These are phyloP conservation scores for Sporormia fimetaria DNA, from an alignment of 495 filamentous ascomycete genomes.

Conservation along the genomic window DNA sequence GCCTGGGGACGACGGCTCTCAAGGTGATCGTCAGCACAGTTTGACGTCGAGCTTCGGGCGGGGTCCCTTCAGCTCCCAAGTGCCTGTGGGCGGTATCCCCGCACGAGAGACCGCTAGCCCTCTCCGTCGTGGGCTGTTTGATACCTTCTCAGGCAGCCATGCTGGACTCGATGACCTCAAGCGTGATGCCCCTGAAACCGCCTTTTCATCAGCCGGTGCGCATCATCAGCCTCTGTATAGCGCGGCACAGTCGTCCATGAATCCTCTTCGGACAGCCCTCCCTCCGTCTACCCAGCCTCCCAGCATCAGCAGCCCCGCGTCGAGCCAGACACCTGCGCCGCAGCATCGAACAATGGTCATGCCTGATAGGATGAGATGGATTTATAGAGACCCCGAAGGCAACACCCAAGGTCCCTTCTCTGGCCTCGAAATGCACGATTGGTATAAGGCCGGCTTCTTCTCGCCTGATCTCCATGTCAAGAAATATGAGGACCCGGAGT, in stretches of 20 bases:
- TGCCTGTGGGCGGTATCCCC: slow-evolving; percentile 39
- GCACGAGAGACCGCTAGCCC: slow-evolving; percentile 51
- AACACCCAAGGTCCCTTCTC: slow-evolving; percentile 88
- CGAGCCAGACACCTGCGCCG: slow-evolving; percentile 50
- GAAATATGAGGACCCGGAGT: slow-evolving; percentile 83
- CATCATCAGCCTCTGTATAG: slow-evolving; percentile 17
- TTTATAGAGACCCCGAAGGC: slow-evolving; percentile 89
- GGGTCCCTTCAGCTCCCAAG: slow-evolving; percentile 41
- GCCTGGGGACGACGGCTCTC: slow-evolving; percentile 41
- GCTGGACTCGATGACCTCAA: slow-evolving; percentile 20
- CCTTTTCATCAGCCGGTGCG: slow-evolving; percentile 11
- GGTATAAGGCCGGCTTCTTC: slow-evolving; percentile 98
- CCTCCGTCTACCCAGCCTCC: slow-evolving; percentile 20
- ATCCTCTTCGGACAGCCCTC: slow-evolving; percentile 14
- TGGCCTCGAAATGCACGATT: slow-evolving; percentile 97
- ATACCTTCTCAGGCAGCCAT: slow-evolving; percentile 40
- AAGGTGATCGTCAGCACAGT: slow-evolving; percentile 21
- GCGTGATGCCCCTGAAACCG: slow-evolving; percentile 11
- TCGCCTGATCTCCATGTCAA: slow-evolving; percentile 87
- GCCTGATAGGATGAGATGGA: slow-evolving; percentile 98
- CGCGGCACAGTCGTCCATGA: slow-evolving; percentile 1
- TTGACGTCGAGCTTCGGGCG: slow-evolving; percentile 35
- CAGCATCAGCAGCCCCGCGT: slow-evolving; percentile 28
- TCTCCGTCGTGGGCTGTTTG: slow-evolving; percentile 48
- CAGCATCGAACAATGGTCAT: slow-evolving; percentile 94